These are phyloP conservation scores for Tetrahymena elliotti DNA, from an alignment of 73 alveolate species.

Conservation along the genomic window DNA sequence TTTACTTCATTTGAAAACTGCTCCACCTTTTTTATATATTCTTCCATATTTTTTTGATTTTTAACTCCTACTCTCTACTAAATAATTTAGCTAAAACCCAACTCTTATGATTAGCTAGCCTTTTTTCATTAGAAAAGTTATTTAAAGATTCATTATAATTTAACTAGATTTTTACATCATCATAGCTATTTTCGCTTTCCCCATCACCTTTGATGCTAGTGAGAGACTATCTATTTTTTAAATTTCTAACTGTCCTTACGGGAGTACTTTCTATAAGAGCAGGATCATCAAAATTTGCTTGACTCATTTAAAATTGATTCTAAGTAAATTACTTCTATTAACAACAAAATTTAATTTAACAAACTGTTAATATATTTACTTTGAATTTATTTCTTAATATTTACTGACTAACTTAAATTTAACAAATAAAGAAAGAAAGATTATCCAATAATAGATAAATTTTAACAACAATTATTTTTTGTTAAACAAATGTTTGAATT, in stretches of 20 bases:
- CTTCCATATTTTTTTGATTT: not conserved
- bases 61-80: not conserved
- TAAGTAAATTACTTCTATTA: not conserved
- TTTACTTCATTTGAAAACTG: not conserved
- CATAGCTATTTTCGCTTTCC: not conserved
- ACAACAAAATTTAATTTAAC: not conserved
- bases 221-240: not conserved
- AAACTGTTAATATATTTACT: too few species aligned
- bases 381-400: not conserved
- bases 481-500: too few species aligned
- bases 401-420: not conserved
- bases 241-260: not conserved
- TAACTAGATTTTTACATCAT: not conserved
- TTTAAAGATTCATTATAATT: too few species aligned
- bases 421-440: too few species aligned
- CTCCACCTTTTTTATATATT: not conserved
- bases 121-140: not conserved
- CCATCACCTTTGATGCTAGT: not conserved
- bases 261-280: not conserved
- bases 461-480: too few species aligned
- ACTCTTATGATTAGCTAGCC: not conserved
- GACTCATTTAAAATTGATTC: not conserved
- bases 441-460: too few species aligned
- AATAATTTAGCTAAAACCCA: not conserved
- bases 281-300: not conserved